These are phyloP conservation scores for Nicotiana tabacum DNA, from an alignment of 257 asterid species.

Conservation along the genomic window DNA sequence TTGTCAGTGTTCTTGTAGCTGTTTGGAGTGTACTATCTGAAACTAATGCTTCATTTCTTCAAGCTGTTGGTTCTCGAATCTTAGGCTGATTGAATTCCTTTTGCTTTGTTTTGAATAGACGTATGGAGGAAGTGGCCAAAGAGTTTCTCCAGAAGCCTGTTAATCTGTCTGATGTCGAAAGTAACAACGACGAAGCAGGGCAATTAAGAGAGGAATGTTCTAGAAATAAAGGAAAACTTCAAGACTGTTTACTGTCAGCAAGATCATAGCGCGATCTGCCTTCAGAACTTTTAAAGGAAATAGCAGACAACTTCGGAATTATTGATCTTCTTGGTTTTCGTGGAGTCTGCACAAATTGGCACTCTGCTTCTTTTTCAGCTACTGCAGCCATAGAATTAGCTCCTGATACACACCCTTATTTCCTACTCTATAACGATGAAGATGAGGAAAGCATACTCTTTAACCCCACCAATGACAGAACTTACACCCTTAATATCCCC, in stretches of 20 bases:
- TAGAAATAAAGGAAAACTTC: too few relatives aligned
- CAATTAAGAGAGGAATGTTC: too few relatives aligned
- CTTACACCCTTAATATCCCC: conserved; percentile 12
- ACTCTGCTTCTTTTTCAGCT: conserved; percentile 17
- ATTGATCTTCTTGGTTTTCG: conserved; percentile 21
- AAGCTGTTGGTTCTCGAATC: too few relatives aligned
- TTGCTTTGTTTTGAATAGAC: too few relatives aligned
- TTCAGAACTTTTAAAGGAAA: conserved; percentile 17
- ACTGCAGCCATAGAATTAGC: conserved; percentile 17
- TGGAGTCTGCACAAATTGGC: conserved; percentile 29
- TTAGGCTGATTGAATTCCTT: too few relatives aligned
- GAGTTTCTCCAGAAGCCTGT: too few relatives aligned
- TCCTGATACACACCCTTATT: background rate
- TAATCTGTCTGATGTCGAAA: background rate
- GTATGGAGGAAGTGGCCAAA: too few relatives aligned
- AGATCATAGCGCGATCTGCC: conserved; percentile 24
- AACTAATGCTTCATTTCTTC: too few relatives aligned
- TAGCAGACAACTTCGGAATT: conserved; percentile 14
- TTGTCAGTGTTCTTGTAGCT: too few relatives aligned
- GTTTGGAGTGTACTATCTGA: too few relatives aligned
- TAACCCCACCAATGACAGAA: background rate
- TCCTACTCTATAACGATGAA: background rate
- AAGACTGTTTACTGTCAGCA: background rate
- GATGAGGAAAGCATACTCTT: background rate
- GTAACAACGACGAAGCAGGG: too few relatives aligned